These are phyloP conservation scores for Claviceps citrina DNA, from an alignment of 2,329 filamentous ascomycete species.

Conservation along the genomic window DNA sequence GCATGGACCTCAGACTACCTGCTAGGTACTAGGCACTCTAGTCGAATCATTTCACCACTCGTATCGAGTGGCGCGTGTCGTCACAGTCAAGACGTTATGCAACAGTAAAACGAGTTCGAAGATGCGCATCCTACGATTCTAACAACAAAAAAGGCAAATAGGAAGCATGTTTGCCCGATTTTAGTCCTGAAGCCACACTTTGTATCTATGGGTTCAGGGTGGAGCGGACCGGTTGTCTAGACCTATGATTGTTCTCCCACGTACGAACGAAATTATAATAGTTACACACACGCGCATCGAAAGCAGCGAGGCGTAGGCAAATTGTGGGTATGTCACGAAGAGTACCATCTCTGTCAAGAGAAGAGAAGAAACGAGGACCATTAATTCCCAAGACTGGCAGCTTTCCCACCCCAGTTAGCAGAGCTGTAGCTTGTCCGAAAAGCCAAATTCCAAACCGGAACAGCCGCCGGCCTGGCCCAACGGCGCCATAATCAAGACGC, in stretches of 20 bases:
- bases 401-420: too few species aligned
- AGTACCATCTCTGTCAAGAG: too few species aligned
- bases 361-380: neutral
- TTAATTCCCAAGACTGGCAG: too few species aligned
- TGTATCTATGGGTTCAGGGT: constrained; percentile 43
- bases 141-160: constrained; percentile 3
- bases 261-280: constrained; percentile 41
- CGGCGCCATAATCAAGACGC: constrained; percentile 1
- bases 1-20: too few species aligned
- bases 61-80: too few species aligned
- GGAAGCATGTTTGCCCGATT: constrained; percentile 39
- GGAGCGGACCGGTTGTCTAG: constrained; percentile 55
- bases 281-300: constrained; percentile 45
- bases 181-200: constrained; percentile 47
- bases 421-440: neutral
- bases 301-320: constrained; percentile 46
- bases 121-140: neutral
- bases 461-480: neutral
- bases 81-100: too few species aligned
- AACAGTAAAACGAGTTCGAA: neutral
- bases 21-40: too few species aligned
- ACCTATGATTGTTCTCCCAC: constrained; percentile 48
- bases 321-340: constrained; percentile 29
- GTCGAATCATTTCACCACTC: too few species aligned
- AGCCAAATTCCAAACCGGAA: neutral